Evolutionary conservation across 148 eudicot genomes (phyloP).

Genomic region (Fallopia convolvulus): DNA sequence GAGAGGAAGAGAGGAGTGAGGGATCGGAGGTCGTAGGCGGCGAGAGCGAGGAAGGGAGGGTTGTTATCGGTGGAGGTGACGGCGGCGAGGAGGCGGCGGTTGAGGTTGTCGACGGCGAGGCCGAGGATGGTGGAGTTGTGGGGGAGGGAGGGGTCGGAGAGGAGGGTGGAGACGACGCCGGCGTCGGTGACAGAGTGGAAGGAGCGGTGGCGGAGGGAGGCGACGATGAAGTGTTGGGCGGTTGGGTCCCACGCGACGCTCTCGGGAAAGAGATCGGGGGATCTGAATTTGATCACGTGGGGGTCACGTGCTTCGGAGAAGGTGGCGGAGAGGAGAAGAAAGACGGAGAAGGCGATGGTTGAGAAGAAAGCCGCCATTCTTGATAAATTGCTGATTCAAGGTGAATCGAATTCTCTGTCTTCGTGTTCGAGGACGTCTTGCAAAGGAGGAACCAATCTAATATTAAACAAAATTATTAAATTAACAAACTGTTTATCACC

Average conservation of each 20-base stretch:
- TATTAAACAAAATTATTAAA: too few species aligned
- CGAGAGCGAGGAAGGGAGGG: constrained; percentile 42
- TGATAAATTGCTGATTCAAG: background rate
- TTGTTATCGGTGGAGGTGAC: constrained; percentile 22
- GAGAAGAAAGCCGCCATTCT: background rate
- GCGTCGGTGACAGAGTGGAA: constrained; percentile 69
- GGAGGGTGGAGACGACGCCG: constrained; percentile 50
- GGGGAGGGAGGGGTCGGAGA: constrained; percentile 36
- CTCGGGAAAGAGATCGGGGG: constrained; percentile 59
- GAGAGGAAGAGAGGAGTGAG: constrained; percentile 46
- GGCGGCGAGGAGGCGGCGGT: constrained; percentile 62
- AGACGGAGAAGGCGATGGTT: constrained; percentile 3
- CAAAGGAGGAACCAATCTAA: too few species aligned
- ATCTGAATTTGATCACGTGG: constrained; percentile 54
- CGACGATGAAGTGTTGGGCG: constrained; percentile 65
- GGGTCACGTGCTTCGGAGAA: constrained; percentile 16
- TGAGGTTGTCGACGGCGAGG: constrained; percentile 39
- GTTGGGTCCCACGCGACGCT: constrained; percentile 58
- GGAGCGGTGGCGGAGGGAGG: constrained; percentile 34
- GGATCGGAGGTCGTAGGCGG: constrained; percentile 50
- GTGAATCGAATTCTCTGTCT: too few species aligned
- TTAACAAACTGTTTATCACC: too few species aligned
- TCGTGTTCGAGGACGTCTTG: background rate
- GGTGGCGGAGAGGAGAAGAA: constrained; percentile 4
- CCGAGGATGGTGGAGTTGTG: constrained; percentile 49